Evolutionary conservation across 345 rosid genomes (phyloP), one percentile per base, ranked within the genome.

Genomic region (Acer yangbiense): DNA sequence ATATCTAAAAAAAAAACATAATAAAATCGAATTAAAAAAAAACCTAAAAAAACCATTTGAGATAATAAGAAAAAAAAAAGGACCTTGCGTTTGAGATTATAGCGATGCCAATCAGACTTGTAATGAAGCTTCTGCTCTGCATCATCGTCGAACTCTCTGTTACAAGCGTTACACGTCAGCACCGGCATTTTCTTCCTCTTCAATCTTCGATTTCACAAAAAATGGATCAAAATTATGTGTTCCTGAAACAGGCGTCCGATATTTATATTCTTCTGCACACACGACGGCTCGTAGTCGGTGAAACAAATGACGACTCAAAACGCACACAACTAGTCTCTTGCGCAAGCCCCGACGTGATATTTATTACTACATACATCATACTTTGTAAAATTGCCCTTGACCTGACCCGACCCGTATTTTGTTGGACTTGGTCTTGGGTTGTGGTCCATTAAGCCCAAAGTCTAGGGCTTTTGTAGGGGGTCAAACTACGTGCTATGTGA

Each of bases 61-160:
- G 50, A 46, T 2, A 46, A 1, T 46, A 67, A 50, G 25, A 65
- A 41, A 29, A 5, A 20, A 14, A 23, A 32, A 58, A 43, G 2
- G 0, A 94, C 99, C 99, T 96, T 94, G 88, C 98, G 98, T 78
- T 96, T 96, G 87, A 94, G 94, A 79, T 92, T 94, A 88, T 96
- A 96, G 78, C 98, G 95, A 84, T 96, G 98, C 98, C 99, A 94
- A 78, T 94, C 99, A 82, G 98, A 92, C 83, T 86, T 96, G 91
- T 90, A 92, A 84, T 94, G 99, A 76, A 89, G 86, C 79, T 86
- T 94, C 73, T 90, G 97, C 35, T 94, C 97, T 6, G 86, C 82
- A 72, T 92, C 98, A 80, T 90, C 90, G 1, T 76, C 23, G 86
- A 96, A 94, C 82, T 92, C 97, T 78, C 81, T 89, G 89, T 94